Evolutionary conservation across 2,329 filamentous ascomycete species (phyloP).

Genomic region (Colletotrichum chlorophyti): DNA sequence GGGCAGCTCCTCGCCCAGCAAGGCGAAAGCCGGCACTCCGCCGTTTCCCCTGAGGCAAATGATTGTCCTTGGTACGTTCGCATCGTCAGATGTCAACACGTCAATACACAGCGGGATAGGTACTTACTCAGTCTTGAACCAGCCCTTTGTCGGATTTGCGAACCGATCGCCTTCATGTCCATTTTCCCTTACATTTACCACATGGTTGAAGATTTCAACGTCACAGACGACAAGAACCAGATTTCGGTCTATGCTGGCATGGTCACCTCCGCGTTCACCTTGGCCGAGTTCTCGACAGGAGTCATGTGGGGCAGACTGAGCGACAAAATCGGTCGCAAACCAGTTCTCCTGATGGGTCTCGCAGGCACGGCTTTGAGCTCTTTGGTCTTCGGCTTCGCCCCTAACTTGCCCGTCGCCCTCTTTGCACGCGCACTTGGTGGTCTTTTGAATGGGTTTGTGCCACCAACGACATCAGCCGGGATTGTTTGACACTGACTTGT

Average conservation of each 20-base stretch:
- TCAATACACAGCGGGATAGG: neutral
- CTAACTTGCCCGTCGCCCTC: slow-evolving; percentile 81
- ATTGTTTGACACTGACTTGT: slow-evolving; percentile 31
- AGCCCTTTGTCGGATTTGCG: slow-evolving; percentile 95
- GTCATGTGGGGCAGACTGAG: slow-evolving; percentile 93
- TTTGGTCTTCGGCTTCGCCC: slow-evolving; percentile 88
- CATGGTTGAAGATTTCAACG: slow-evolving; percentile 92
- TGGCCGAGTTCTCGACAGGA: slow-evolving; percentile 92
- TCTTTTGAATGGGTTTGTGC: slow-evolving; percentile 83
- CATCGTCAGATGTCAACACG: neutral
- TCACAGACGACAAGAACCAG: slow-evolving; percentile 78
- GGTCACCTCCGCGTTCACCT: slow-evolving; percentile 95
- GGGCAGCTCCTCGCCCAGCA: slow-evolving; percentile 13
- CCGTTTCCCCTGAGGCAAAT: slow-evolving; percentile 53
- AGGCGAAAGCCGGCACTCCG: slow-evolving; percentile 19
- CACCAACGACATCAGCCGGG: neutral
- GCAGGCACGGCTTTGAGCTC: slow-evolving; percentile 92
- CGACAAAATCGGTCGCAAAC: slow-evolving; percentile 91
- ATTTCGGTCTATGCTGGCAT: slow-evolving; percentile 94
- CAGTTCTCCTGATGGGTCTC: slow-evolving; percentile 87
- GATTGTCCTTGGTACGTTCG: slow-evolving; percentile 54
- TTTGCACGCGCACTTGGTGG: slow-evolving; percentile 89
- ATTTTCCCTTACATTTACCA: slow-evolving; percentile 99
- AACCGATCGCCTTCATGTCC: slow-evolving; percentile 99
- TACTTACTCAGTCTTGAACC: neutral